A percentile compares a stretch with the other conserved stretches of the same genome.
phyloP scores from a whole-genome alignment of 352 stramenopile genomes.

The Aphanomyces cochlioides region DNA sequence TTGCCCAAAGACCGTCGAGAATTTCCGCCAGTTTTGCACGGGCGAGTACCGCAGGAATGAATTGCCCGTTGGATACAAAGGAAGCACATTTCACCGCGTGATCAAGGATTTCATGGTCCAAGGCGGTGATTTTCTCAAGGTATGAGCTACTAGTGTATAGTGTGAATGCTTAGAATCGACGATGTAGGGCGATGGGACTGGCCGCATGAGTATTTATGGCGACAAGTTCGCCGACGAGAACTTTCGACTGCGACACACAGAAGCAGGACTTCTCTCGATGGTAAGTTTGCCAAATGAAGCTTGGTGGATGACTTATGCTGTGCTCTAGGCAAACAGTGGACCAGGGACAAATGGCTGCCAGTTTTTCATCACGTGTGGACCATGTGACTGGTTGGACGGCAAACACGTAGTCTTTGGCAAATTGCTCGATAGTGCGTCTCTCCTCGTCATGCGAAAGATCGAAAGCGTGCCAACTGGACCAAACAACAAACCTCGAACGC shows the following conservation, averaged over 20 bases:
- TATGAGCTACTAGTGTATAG: conserved; percentile 25
- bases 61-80: conserved; percentile 86
- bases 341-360: conserved; percentile 92
- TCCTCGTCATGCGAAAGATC: conserved; percentile 88
- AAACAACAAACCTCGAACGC: conserved; percentile 86
- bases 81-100: conserved; percentile 80
- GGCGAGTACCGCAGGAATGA: conserved; percentile 89
- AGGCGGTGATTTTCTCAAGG: conserved; percentile 83
- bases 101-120: conserved; percentile 92
- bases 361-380: conserved; percentile 94
- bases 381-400: conserved; percentile 93
- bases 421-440: conserved; percentile 78
- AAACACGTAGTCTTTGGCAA: conserved; percentile 98
- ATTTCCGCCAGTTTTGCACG: conserved; percentile 97
- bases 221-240: conserved; percentile 85
- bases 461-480: conserved; percentile 83
- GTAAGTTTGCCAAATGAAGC: conserved; percentile 38
- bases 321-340: conserved; percentile 87
- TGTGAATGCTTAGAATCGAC: neutral
- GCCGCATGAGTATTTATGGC: conserved; percentile 82
- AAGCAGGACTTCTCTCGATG: conserved; percentile 78
- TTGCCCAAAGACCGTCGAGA: conserved; percentile 95
- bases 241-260: conserved; percentile 80
- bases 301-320: too few relatives aligned
- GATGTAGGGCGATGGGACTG: conserved; percentile 67